Base-by-base conservation (phyloP, 2,329 filamentous ascomycete genomes). In the Colletotrichum scovillei region DNA sequence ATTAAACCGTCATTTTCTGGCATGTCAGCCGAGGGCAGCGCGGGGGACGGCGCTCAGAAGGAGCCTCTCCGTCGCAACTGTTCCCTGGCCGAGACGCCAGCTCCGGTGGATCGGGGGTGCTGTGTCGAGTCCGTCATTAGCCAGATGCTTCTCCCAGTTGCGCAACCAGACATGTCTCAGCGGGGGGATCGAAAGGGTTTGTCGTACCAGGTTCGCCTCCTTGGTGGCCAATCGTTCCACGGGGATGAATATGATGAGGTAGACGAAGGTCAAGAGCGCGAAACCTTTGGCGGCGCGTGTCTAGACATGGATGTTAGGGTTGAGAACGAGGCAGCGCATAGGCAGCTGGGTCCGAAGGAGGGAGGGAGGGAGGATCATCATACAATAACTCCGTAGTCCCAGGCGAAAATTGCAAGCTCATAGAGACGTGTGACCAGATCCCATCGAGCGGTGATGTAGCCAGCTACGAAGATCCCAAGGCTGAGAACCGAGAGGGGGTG, bases 371-470 rank as follows among this genome's bases (percentile, higher is more conserved):
- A 28, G 62, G 49, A 69, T 26, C 52, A 55, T 87, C 93, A 80
- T 87, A 97, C 95, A 82, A 98, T 93, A 80, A 99, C 97, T 82
- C 96, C 95, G 94, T 98, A 94, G 84, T 98, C 94, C 95, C 95
- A 98, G 78, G 97, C 97, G 84, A 98, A 99, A 77, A 98, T 93
- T 78, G 95, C 94, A 80, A 99, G 91, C 86, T 99, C 96, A 92
- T 98, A 98, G 79, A 98, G 90, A 80, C 95, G 93, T 79, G 96
- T 98, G 78, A 98, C 95, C 76, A 99, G 92, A 86, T 98, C 97
- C 95, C 97, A 99, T 88, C 97, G 94, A 82, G 97, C 97, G 86
- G 97, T 99, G 84, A 96, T 98, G 89, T 99, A 99, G 85, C 97
- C 97, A 87, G 97, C 96, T 89, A 98, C 93, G 88, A 99, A 99